These are phyloP conservation scores for Wallacemonas collosoma DNA, from an alignment of 208 protist genomes.

Conservation along the genomic window DNA sequence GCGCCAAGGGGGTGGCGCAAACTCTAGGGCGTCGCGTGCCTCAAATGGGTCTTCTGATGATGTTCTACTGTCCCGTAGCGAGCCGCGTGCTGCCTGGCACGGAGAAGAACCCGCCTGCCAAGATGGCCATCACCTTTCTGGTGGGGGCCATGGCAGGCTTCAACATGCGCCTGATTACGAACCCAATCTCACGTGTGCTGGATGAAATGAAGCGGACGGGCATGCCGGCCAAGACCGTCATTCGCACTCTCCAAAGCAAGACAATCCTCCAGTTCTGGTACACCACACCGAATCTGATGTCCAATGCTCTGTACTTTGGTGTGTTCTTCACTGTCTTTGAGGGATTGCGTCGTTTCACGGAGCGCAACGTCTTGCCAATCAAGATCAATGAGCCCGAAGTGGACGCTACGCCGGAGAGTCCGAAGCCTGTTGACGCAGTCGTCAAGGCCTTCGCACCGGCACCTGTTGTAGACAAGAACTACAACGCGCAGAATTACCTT, in stretches of 20 bases:
- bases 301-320: slow-evolving; percentile 88
- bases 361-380: slow-evolving; percentile 70
- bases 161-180: slow-evolving; percentile 86
- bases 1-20: slow-evolving; percentile 71
- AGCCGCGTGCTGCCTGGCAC: slow-evolving; percentile 63
- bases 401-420: slow-evolving; percentile 11
- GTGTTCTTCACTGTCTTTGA: slow-evolving; percentile 88
- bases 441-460: slow-evolving; percentile 17
- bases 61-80: slow-evolving; percentile 82
- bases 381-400: slow-evolving; percentile 17
- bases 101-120: slow-evolving; percentile 62
- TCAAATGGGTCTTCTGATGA: slow-evolving; percentile 87
- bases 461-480: slow-evolving; percentile 42
- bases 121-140: slow-evolving; percentile 85
- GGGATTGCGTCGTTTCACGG: slow-evolving; percentile 83
- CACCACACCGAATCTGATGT: slow-evolving; percentile 76
- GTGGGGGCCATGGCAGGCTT: slow-evolving; percentile 73
- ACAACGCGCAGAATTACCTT: slow-evolving; percentile 62
- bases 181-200: slow-evolving; percentile 80
- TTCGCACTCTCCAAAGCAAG: slow-evolving; percentile 71
- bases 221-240: slow-evolving; percentile 46
- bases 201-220: slow-evolving; percentile 85
- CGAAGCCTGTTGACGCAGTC: background rate
- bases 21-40: slow-evolving; percentile 69
- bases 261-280: slow-evolving; percentile 92